Evolutionary conservation across 768 basidiomycete genomes (phyloP), one percentile per base, ranked within the genome.

Genomic region (Tephrocybe rancida): DNA sequence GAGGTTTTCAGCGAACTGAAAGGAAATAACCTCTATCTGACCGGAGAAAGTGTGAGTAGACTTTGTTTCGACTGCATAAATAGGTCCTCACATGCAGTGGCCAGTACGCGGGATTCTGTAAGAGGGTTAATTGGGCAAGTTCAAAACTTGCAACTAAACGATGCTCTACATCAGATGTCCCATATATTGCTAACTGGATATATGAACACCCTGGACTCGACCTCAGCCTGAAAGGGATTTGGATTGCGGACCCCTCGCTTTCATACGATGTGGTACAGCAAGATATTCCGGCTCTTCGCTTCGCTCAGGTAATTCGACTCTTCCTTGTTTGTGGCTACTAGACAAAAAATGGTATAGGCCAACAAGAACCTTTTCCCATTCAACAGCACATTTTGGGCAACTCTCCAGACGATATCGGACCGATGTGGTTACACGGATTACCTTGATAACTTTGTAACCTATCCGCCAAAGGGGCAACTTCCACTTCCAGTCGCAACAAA

Each of bases 71-170:
- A n/a, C 19, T 27, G n/a, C 2, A 19, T 50, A 14, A 24, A 37
- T 16, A 13, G 11, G 54, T 18, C 45, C 41, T 49, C 32, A 49
- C 10, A n/a, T n/a, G 13, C 27, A 39, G 26, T 62, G 53, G 22
- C 14, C 51, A 88, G 87, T 87, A 87, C 57, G 87, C 85, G 9
- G 87, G 87, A 57, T 82, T 76, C 55, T 89, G 87, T 73, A 65
- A 75, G 86, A 34, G 22, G 41, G 18, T 14, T 44, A n/a, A 14
- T 24, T 14, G 26, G 22, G 10, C 7, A 24, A 8, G n/a, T 38
- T 24, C 29, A 1, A n/a, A 29, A 49, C 21, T 5, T 26, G 24
- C 52, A 11, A 14, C 16, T 24, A 9, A 10, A 25, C 9, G 41
- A 55, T 25, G 9, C 37, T 26, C 48, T 37, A 13, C 18, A 13